Evolutionary conservation across 805 yeast genomes (phyloP), one percentile per base, ranked within the genome.

Genomic region (Spathaspora arborariae): DNA sequence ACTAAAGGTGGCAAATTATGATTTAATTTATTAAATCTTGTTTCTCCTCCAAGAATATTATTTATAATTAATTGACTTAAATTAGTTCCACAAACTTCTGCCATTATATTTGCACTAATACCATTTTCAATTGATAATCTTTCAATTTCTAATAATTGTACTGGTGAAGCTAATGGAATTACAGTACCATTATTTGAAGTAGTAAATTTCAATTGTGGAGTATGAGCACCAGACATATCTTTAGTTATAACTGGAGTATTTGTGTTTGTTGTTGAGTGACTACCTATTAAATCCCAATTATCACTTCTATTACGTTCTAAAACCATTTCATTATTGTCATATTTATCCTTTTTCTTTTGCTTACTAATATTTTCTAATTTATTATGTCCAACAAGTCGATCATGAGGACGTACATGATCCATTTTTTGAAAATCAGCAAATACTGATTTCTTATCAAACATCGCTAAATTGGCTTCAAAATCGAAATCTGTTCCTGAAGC

Each of bases 1-100:
- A 87, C 84, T 45, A 88, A 66, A 1, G 97, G 96, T 7, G 90
- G 86, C 16, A 87, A 74, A 59, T 90, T 89, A 58, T 84, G 88
- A 60, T 86, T 86, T 45, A 59, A 65, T n/a, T 72, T 68, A 22
- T 75, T 70, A 47, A 88, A 70, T 53, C 96, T 72, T 20, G 62
- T 72, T 9, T 78, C 63, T 1, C 96, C 96, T 10, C 95, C 90
- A 18, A 90, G 69, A 16, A 81, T 75, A 20, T 57, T 60, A 44
- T 76, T 72, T 21, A 84, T 70, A 1, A 85, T 75, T 44, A 85
- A 66, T 33, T 70, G 75, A 1, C 86, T 76, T 21, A 89, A 67
- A 41, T 86, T 84, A 26, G 83, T 67, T 4, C 88, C 88, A 33
- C 88, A 81, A 44, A 80, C 80, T 61, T 89, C 97, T 13, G 77